Conservation (phyloP, 306 rosid genomes). For the Sophora flavescens region DNA sequence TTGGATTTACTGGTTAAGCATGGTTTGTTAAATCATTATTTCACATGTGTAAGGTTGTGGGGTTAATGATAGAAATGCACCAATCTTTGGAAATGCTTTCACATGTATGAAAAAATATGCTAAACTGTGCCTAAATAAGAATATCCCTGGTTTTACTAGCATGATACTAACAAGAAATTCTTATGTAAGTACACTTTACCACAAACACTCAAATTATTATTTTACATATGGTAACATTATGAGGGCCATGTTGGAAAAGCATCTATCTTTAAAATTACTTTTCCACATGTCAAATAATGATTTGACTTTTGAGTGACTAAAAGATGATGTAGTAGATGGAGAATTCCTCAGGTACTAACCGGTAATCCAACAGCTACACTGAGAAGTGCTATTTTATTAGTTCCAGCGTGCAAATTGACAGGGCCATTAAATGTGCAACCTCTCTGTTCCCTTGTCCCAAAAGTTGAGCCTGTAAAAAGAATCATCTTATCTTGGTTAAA, state of each 20-base stretch:
- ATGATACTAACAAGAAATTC: neutral
- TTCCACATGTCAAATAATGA: neutral
- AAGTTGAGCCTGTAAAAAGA: constrained; percentile 75
- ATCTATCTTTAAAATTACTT: no score
- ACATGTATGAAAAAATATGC: neutral
- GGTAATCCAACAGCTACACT: constrained; percentile 94
- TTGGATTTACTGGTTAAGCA: constrained; percentile 17
- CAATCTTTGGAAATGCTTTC: neutral
- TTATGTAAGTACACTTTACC: neutral
- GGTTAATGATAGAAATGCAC: neutral
- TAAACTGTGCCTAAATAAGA: no score
- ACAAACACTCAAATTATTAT: no score
- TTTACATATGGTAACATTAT: no score
- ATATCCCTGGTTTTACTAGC: neutral
- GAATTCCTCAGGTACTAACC: constrained; percentile 52
- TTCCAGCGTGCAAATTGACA: constrained; percentile 73
- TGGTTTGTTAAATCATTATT: neutral
- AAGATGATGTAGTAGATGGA: neutral
- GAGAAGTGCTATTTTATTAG: constrained; percentile 82
- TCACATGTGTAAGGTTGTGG: neutral
- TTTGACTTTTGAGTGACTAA: neutral
- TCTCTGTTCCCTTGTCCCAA: constrained; percentile 74
- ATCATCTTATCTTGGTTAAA: constrained; percentile 35
- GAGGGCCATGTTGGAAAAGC: neutral
- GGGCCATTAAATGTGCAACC: constrained; percentile 77